Evolutionary conservation across 2,329 filamentous ascomycete genomes (phyloP).

Genomic region (Cercospora sp.): DNA sequence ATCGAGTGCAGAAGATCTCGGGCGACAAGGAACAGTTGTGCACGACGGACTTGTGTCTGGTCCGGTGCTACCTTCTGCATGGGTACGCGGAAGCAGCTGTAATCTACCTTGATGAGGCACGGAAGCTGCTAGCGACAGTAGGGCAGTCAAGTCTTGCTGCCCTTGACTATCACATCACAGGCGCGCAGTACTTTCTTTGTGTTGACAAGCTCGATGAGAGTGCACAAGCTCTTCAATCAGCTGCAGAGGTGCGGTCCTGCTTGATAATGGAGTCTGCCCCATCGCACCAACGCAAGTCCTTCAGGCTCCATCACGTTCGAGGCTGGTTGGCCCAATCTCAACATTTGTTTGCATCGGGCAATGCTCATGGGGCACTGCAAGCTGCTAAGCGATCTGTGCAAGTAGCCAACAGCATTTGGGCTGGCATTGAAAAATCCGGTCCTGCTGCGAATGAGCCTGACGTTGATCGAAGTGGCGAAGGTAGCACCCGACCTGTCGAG

Average conservation of each 20-base stretch:
- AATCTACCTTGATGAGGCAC: conserved; percentile 59
- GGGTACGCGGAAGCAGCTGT: conserved; percentile 62
- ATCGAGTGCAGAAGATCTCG: conserved; percentile 10
- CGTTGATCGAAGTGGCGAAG: conserved; percentile 21
- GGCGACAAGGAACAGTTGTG: conserved; percentile 19
- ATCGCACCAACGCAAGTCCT: conserved; percentile 26
- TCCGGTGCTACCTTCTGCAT: conserved; percentile 58
- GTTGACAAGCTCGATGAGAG: conserved; percentile 28
- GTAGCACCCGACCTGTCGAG: conserved; percentile 13
- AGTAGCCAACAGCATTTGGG: conserved; percentile 34
- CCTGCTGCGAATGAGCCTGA: not conserved
- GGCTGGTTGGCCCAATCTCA: conserved; percentile 36
- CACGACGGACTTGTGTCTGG: conserved; percentile 43
- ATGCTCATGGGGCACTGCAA: conserved; percentile 27
- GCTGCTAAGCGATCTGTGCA: conserved; percentile 34
- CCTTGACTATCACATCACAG: conserved; percentile 41
- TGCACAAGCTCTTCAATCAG: conserved; percentile 21
- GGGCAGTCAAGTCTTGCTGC: conserved; percentile 48
- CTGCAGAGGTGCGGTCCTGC: conserved; percentile 19
- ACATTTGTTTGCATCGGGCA: conserved; percentile 22
- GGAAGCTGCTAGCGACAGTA: conserved; percentile 48
- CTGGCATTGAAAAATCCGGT: conserved; percentile 25
- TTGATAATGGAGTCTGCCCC: conserved; percentile 23
- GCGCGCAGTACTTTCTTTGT: conserved; percentile 28
- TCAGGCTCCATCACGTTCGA: conserved; percentile 30